Percentiles rank a stretch among this genome's conserved stretches.
Evolutionary conservation across 176 grass and related monocot genomes (phyloP).

Genomic region (Saccharum officinarum): DNA sequence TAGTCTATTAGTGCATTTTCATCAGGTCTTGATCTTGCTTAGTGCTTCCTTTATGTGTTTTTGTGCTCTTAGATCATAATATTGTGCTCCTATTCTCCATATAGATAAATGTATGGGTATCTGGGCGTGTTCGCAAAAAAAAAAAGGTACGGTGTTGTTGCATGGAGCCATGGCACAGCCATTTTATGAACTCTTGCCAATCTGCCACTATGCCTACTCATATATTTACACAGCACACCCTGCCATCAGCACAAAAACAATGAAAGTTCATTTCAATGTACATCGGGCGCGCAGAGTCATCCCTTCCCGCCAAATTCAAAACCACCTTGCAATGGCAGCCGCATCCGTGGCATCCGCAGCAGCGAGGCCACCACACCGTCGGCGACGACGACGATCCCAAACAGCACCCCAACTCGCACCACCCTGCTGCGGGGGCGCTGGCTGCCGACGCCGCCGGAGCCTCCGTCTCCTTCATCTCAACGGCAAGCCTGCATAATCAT

Average conservation of each 20-base stretch:
- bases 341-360: slow-evolving; percentile 15
- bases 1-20: no score
- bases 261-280: background rate
- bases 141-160: background rate
- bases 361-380: slow-evolving; percentile 38
- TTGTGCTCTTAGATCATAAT: no score
- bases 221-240: background rate
- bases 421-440: background rate
- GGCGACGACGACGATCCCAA: background rate
- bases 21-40: no score
- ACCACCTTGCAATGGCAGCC: slow-evolving; percentile 21
- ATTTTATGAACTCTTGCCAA: background rate
- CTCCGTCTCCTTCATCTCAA: background rate
- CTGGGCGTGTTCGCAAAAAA: no score
- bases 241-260: background rate
- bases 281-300: background rate
- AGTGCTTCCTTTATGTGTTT: no score
- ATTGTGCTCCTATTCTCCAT: no score
- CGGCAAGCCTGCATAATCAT: background rate
- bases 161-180: no score
- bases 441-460: background rate
- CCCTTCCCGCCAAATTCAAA: slow-evolving; percentile 24
- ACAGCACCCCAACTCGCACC: slow-evolving; percentile 33
- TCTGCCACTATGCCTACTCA: slow-evolving; percentile 1
- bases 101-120: no score